Evolutionary conservation across 2,329 filamentous ascomycete species (phyloP).

Genomic region (Tetracladium maxilliforme): DNA sequence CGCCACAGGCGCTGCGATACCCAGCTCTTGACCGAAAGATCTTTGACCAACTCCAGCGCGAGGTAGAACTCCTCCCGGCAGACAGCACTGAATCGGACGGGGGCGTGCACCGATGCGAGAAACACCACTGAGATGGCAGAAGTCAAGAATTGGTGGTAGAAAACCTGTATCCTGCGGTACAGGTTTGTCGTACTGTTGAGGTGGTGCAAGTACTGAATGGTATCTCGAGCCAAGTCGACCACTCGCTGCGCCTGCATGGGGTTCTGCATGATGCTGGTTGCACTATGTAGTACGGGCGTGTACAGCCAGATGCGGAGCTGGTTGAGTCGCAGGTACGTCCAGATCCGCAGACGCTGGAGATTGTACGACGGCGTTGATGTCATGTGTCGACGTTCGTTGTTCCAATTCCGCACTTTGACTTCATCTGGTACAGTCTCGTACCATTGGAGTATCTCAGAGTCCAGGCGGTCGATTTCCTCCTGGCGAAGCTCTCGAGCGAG

Average conservation of each 20-base stretch:
- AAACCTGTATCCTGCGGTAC: conserved; percentile 57
- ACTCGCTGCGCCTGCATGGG: conserved; percentile 57
- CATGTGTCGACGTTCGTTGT: conserved; percentile 25
- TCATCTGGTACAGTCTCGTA: conserved; percentile 57
- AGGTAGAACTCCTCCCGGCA: conserved; percentile 69
- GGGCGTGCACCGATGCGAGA: conserved; percentile 61
- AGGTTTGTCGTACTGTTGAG: conserved; percentile 60
- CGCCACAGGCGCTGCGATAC: conserved; percentile 62
- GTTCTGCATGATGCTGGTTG: conserved; percentile 69
- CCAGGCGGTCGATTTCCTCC: conserved; percentile 66
- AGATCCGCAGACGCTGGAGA: conserved; percentile 60
- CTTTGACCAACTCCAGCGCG: conserved; percentile 60
- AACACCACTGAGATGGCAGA: conserved; percentile 65
- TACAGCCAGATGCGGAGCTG: conserved; percentile 85
- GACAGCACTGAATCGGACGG: conserved; percentile 50
- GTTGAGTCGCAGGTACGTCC: conserved; percentile 76
- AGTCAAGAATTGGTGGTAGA: conserved; percentile 70
- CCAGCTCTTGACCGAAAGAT: conserved; percentile 55
- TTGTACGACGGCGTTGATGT: conserved; percentile 50
- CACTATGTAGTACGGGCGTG: conserved; percentile 73
- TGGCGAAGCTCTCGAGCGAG: conserved; percentile 48
- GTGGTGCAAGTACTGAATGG: conserved; percentile 54
- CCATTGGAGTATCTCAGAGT: conserved; percentile 78
- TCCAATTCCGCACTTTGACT: conserved; percentile 40
- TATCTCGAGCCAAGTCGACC: conserved; percentile 63